Base-by-base conservation (phyloP, 225 moss, liverwort and hornwort species). In the Marchantia paleacea region DNA sequence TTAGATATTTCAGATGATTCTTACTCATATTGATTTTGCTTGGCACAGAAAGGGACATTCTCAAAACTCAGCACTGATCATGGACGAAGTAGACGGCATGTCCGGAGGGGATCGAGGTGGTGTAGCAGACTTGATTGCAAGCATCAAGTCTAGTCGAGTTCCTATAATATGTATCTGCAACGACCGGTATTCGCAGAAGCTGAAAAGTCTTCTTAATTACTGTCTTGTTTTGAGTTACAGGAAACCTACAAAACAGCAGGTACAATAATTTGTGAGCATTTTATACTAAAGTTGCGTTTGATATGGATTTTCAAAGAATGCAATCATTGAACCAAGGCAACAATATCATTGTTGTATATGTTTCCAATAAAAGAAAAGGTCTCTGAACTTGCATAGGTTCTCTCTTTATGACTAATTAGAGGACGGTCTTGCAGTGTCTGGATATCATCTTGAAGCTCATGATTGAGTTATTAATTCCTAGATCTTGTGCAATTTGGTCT, bases 31-130 rank as follows among this genome's bases (percentile, higher is more conserved):
- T 7, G 0, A 72, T 72, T 30, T 3, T 81, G 8, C 88, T 79
- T 88, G 28, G 48, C 12, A 50, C 78, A 78, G 78, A 19, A 78
- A 99, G 95, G 83, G 91, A 78, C 83, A 69, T 26, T 73, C 86
- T 14, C 18, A 20, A 52, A 86, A 89, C 64, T 80, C 94, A 75
- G 99, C 93, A 65, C 82, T 99, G 47, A 92, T 99, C 82, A 99
- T 99, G 95, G 99, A 95, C 77, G 99, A 99, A 91, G 99, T 95
- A 70, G 99, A 99, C 78, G 99, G 97, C 55, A 99, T 99, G 97
- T 99, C 95, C 39, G 99, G 99, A 83, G 99, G 95, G 80, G 99
- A 99, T 88, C 92, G 95, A 86, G 95, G 95, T 67, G 95, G 99
- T 84, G 92, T 99, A 69, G 90, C 99, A 65, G 99, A 95, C 79